Evolutionary conservation across 1,284 basidiomycete species (phyloP), one percentile per base, ranked within the genome.

Genomic region (Singerocomus rubriflavus): DNA sequence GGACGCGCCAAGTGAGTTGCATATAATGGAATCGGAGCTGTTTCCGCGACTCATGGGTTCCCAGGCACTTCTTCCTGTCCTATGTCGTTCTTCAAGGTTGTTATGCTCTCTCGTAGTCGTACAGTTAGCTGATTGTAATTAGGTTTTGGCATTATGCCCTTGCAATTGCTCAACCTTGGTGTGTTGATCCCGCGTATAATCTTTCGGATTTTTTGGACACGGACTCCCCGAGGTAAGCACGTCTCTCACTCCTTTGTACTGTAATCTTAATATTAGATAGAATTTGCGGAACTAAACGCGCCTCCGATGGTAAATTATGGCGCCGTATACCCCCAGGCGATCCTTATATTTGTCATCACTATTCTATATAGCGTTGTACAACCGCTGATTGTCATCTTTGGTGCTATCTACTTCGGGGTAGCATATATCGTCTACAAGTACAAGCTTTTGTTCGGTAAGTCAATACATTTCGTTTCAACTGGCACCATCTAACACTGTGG

Each of bases 341-440:
- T 99, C 52, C 78, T 99, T 38, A 86, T 99, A 61, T 99, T 98
- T 71, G 91, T 94, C 48, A 88, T 99, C 64, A 94, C 91, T 21
- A 75, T 99, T 59, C 78, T 97, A 25, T 99, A 98, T 75, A 94
- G 92, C 66, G 89, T 99, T 57, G 91, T 97, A 10, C 91, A 94
- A 55, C 96, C 96, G 0, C 78, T 97, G 51, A 97, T 99, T 62
- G 78, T 97, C 47, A 80, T 97, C 21, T 99, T 99, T 62, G 93
- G 94, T 9, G 89, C 94, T 0, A 73, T 96, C 35, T 99, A 99
- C 71, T 99, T 99, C 65, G 95, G 93, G 10, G 76, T 91, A 45
- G 92, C 82, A 3, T 99, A 95, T 63, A 77, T 97, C 5, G 93
- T 98, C 4, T 98, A 96, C 81, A 99, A 99, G 75, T 98, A 98